Evolutionary conservation across 2,329 filamentous ascomycete species (phyloP).

Genomic region (Diaporthe eres): DNA sequence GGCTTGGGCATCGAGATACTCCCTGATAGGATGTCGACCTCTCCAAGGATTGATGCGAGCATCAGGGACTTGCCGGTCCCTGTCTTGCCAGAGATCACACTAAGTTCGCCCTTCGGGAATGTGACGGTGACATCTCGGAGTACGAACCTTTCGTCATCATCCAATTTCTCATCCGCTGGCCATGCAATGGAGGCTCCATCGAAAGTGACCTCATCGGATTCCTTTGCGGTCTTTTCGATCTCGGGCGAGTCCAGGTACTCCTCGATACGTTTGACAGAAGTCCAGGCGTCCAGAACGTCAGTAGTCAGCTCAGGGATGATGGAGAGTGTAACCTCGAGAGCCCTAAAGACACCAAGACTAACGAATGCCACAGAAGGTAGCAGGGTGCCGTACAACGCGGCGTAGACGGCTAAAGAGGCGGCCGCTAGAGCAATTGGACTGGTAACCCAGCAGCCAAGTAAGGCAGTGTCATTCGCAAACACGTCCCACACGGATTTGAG

Average conservation of each 20-base stretch:
- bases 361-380: constrained; percentile 84
- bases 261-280: constrained; percentile 81
- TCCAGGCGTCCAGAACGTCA: constrained; percentile 77
- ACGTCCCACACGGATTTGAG: constrained; percentile 76
- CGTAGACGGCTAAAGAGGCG: constrained; percentile 78
- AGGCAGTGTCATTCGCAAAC: constrained; percentile 73
- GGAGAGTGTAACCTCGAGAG: constrained; percentile 79
- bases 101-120: constrained; percentile 79
- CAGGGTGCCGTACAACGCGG: constrained; percentile 72
- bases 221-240: constrained; percentile 66
- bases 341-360: constrained; percentile 79
- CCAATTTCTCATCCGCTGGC: constrained; percentile 75
- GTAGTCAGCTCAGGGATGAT: constrained; percentile 81
- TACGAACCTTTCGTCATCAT: constrained; percentile 73
- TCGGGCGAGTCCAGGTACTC: constrained; percentile 79
- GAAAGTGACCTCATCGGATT: constrained; percentile 74
- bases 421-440: constrained; percentile 82
- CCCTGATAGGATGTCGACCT: constrained; percentile 78
- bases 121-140: constrained; percentile 74
- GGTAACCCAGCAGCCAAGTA: constrained; percentile 79
- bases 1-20: constrained; percentile 68
- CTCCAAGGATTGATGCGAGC: constrained; percentile 80
- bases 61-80: constrained; percentile 84
- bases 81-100: constrained; percentile 82
- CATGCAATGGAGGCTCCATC: constrained; percentile 79